Evolutionary conservation across 2,329 filamentous ascomycete genomes (phyloP), one percentile per base, ranked within the genome.

Genomic region (Trichoderma atrobrunneum): DNA sequence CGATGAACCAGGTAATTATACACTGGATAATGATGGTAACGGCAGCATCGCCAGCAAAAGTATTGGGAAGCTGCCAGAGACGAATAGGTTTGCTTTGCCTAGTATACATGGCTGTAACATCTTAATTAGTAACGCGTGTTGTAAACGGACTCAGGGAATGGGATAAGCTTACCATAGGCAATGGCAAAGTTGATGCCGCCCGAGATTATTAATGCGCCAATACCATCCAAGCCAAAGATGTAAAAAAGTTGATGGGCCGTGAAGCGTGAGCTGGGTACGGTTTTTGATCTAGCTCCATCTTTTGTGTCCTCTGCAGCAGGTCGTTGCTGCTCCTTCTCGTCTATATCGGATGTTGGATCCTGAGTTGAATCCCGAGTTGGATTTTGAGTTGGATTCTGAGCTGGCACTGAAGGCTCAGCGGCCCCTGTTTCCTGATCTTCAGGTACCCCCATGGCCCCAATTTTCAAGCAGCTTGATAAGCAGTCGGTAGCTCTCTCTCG

Each of bases 31-130:
- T 61, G 5, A 69, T 69, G 14, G 66, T 69, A 11, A 69, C 66
- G 24, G 66, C 66, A 26, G 66, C 66, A 30, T 69, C 66, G 2
- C 66, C 66, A 1, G 66, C 66, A 28, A 69, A n/a, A 1, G 66
- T 69, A 7, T 69, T 69, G 12, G 66, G 66, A 43, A 69, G 56
- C 56, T 69, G 66, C 66, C 66, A 69, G 28, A 69, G 66, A 8
- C 66, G 66, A 34, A 69, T 34, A 14, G 66, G 66, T 18, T 30
- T 28, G 18, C 43, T 34, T 61, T 69, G 66, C 10, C 56, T 69
- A n/a, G 66, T 34, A 39, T 69, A 69, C 66, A 69, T 69, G 36
- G 56, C 66, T 69, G 3, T 3, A 7, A 5, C 5, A 34, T 34
- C 12, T 11, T 2, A 1, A 16, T 69, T 61, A 69, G 66, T 24